Evolutionary conservation across 805 yeast species (phyloP), one percentile per base, ranked within the genome.

Genomic region (Saccharomycopsis synnaedendra): DNA sequence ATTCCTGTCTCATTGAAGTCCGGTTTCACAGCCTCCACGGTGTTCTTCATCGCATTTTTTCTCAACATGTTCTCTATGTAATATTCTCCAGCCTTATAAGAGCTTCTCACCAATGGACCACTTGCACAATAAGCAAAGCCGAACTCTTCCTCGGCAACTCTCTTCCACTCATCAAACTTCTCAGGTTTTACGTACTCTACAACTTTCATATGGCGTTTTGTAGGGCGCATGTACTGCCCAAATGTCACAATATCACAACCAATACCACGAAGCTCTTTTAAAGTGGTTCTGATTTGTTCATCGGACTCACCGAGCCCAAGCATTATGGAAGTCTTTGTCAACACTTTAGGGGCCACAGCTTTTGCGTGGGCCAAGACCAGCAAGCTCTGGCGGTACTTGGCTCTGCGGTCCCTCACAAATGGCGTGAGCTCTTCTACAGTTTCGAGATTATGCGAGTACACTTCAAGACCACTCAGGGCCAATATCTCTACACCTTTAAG

Each of bases 141-240:
- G 75, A 90, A 67, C 40, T 85, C 86, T 54, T 82, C 63, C 58
- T 71, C 62, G 0, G 98, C 97, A 6, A 72, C 74, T 48, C 83
- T 78, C 59, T 81, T 87, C 98, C 98, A 93, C 62, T 82, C 73
- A 51, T 89, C 95, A 62, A 93, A 93, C 64, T 87, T 88, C 56
- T 85, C 96, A 3, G 99, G 99, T 30, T 79, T 83, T 19, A 93
- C 78, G 59, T 93, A 93, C 57, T 90, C 97, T 7, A 86, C 96
- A 40, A 93, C 99, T 68, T 89, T 89, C 94, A 93, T 88, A 64
- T 93, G 99, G 60, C 98, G 80, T 66, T 85, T 93, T 1, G 99
- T 93, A 41, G 99, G 99, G 63, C 98, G 76, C 97, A 93, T 93
- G 65, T 93, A 93, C 67, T 93, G 99, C 36, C 99, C 99, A 66